Conservation (phyloP, 768 basidiomycete species). For the Russula dissimulans region DNA sequence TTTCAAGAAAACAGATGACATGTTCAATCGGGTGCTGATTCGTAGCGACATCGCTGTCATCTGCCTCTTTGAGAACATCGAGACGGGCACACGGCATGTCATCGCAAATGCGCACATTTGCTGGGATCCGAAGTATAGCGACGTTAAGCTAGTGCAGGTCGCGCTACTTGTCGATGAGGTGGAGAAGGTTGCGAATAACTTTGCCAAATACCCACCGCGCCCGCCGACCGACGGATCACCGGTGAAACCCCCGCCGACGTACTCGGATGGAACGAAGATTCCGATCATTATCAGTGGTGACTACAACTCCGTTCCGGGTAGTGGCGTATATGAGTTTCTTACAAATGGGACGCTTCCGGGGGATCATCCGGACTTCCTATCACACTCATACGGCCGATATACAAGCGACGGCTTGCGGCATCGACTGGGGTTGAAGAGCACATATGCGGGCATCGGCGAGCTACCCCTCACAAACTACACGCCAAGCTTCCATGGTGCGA, state of each 20-base stretch:
- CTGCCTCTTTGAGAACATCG: conserved; percentile 75
- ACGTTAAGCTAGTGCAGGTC: conserved; percentile 97
- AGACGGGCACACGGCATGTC: conserved; percentile 80
- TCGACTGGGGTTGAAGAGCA: conserved; percentile 71
- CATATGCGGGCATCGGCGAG: conserved; percentile 58
- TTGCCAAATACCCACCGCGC: conserved; percentile 72
- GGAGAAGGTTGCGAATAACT: conserved; percentile 78
- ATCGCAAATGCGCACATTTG: conserved; percentile 86
- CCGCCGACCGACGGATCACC: conserved; percentile 36
- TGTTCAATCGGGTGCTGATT: conserved; percentile 97
- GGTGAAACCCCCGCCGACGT: conserved; percentile 51
- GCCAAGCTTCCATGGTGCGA: conserved; percentile 73
- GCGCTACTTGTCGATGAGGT: conserved; percentile 88
- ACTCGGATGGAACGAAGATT: conserved; percentile 81
- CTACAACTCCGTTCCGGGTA: conserved; percentile 81
- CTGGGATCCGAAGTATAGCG: conserved; percentile 87
- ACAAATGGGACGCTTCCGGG: conserved; percentile 57
- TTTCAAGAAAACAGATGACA: conserved; percentile 96
- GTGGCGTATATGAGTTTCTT: conserved; percentile 89
- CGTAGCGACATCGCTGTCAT: conserved; percentile 91
- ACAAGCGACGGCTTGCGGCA: conserved; percentile 85
- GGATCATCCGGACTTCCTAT: conserved; percentile 88
- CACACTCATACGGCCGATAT: conserved; percentile 83
- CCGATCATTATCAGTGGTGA: conserved; percentile 91
- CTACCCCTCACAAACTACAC: conserved; percentile 82